Base-by-base conservation (phyloP, 768 basidiomycete genomes). In the Suillus cothurnatus region DNA sequence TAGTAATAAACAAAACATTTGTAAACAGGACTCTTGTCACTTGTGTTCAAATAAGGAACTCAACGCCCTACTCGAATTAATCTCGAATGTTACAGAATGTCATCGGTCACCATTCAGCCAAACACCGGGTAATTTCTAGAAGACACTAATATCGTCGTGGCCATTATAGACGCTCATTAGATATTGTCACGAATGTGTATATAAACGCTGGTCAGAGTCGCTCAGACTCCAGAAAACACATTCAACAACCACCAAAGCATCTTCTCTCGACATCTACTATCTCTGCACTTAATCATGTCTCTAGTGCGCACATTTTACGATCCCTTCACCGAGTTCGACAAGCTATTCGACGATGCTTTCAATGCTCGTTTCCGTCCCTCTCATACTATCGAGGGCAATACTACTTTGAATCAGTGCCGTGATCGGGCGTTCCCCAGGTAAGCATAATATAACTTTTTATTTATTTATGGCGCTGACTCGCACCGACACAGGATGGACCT, bases 401-500 rank as follows among this genome's bases (percentile, higher is more conserved):
- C 67, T 12, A 67, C 73, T 6, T 36, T 34, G 57, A 28, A 9
- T 52, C 58, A 55, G 8, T 26, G 50, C 32, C 21, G 43, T 28
- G 1, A 39, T 28, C 26, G 7, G 17, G 9, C 57, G 23, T 70
- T 70, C 59, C 80, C 81, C 8, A 76, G 67, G 80, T 77, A 70
- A 7, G 68, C 23, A 52, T 28, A 2, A 50, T 28, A 17, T 19
- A 15, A 14, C 4, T 47, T 14, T 23, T 3, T 23, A 47, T 26
- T 2, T 9, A 38, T 17, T 23, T 23, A 28, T 5, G 21, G 6
- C 4, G n/a, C 34, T 57, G 31, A 61, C 26, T 31, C 6, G 19
- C 17, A 5, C 2, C 6, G 17, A 28, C 43, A 1, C 66, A 87
- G 86, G 67, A 83, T 88, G 81, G 84, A 87, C 66, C 73, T 87